Evolutionary conservation across 805 yeast species (phyloP), one percentile per base, ranked within the genome.

Genomic region (Candida adriatica): DNA sequence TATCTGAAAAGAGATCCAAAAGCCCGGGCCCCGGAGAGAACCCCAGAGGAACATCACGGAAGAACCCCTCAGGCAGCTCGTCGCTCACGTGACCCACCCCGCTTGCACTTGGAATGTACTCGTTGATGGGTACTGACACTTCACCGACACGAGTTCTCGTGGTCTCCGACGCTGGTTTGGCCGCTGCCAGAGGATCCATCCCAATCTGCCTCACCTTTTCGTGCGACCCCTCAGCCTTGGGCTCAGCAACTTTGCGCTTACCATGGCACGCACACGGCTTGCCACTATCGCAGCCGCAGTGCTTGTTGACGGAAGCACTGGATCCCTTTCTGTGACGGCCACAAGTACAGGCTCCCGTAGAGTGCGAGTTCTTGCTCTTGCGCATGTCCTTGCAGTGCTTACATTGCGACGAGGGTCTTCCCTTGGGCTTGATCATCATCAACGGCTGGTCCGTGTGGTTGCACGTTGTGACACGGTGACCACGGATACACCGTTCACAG

Each of bases 401-500:
- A 51, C 97, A 90, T 50, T 87, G 95, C 2, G 95, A 79, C 1
- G 95, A 77, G 1, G 98, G 98, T 35, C 98, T 67, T 4, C 98
- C 98, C 53, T 92, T 92, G 13, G 95, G 96, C 53, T 92, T 92
- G 55, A 92, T 90, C 83, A 81, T 81, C 53, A 83, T 79, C 45
- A 92, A 62, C 5, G 94, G 94, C 50, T 84, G 85, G 45, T 92
- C 95, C 0, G 88, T 75, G 55, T 92, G 98, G 27, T 80, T 78
- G 58, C 98, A 92, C 3, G 94, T 76, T 2, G 96, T 83, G 27
- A 90, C 98, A 33, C 98, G 66, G 53, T 92, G 98, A 26, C 98
- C 98, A 39, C 98, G 70, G 29, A 92, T 88, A 58, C 98, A 90
- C 38, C 96, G 65, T 43, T 87, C 95, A 56, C 98, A 90, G 37